Conservation (phyloP, 2,329 filamentous ascomycete genomes). For the Aspergillus brunneoviolaceus region DNA sequence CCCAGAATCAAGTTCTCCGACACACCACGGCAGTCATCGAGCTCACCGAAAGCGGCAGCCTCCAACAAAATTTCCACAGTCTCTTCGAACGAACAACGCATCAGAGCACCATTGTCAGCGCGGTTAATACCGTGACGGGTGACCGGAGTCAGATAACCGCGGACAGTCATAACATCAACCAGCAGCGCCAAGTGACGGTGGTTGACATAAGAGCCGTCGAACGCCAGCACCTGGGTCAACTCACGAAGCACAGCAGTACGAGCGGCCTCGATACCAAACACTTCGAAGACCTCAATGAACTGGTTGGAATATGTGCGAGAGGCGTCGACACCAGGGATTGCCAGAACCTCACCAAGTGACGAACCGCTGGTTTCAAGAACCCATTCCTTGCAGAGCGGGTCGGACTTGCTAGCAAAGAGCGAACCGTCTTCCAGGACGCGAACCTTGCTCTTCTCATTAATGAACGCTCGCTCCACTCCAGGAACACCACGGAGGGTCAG, state of each 20-base stretch:
- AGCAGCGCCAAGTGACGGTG: constrained; percentile 94
- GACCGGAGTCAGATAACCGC: constrained; percentile 90
- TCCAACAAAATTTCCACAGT: constrained; percentile 98
- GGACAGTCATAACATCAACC: constrained; percentile 96
- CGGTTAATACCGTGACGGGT: constrained; percentile 98
- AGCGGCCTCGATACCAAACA: constrained; percentile 94
- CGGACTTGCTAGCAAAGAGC: constrained; percentile 70
- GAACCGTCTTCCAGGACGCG: constrained; percentile 68
- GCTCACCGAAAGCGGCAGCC: constrained; percentile 87
- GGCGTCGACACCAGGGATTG: constrained; percentile 83
- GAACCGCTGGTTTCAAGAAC: constrained; percentile 94
- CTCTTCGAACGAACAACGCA: constrained; percentile 99
- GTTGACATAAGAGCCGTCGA: constrained; percentile 99
- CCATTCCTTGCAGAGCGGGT: constrained; percentile 82
- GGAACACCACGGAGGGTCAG: constrained; percentile 86
- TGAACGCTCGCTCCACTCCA: constrained; percentile 87
- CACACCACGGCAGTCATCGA: constrained; percentile 96
- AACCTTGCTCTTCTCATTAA: constrained; percentile 75
- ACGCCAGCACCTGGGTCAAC: constrained; percentile 87
- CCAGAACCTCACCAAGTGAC: constrained; percentile 76
- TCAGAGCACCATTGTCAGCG: constrained; percentile 93
- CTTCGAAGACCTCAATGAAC: constrained; percentile 88
- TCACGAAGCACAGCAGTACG: constrained; percentile 84
- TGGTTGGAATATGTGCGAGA: constrained; percentile 90
- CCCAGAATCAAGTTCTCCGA: constrained; percentile 99